Evolutionary conservation across 2,329 filamentous ascomycete genomes (phyloP).

Genomic region (Apiospora sp.): DNA sequence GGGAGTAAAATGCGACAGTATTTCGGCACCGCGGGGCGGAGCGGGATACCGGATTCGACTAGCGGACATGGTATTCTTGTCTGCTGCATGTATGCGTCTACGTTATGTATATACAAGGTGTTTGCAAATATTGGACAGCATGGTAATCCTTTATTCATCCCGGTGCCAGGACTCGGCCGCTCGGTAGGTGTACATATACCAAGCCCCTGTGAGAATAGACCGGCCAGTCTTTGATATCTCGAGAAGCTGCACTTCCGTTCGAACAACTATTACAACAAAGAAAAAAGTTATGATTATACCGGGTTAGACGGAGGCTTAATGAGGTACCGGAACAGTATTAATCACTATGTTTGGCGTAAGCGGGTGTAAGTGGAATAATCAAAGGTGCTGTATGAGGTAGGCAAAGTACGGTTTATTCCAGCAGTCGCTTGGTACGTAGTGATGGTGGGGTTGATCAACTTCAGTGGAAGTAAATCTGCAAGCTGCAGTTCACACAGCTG

Average conservation of each 20-base stretch:
- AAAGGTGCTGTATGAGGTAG: no score
- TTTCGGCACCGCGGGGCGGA: constrained; percentile 8
- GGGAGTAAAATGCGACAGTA: background rate
- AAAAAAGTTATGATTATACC: no score
- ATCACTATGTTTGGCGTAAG: no score
- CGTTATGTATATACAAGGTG: background rate
- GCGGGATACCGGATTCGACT: constrained; percentile 15
- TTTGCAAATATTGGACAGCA: background rate
- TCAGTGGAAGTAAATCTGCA: background rate
- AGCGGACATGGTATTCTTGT: background rate
- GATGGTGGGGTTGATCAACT: background rate
- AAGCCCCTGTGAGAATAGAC: no score
- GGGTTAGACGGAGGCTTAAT: no score
- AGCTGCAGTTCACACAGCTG: constrained; percentile 7
- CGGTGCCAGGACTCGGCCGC: background rate
- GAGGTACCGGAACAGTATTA: no score
- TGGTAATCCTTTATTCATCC: background rate
- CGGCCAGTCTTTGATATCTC: no score
- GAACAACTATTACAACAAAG: no score
- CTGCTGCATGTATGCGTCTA: background rate
- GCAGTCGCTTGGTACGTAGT: background rate
- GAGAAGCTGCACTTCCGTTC: no score
- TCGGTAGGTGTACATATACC: background rate
- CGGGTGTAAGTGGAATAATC: no score
- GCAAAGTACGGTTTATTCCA: no score